Evolutionary conservation across 2,329 filamentous ascomycete genomes (phyloP).

Genomic region (Pseudogymnoascus sp.): DNA sequence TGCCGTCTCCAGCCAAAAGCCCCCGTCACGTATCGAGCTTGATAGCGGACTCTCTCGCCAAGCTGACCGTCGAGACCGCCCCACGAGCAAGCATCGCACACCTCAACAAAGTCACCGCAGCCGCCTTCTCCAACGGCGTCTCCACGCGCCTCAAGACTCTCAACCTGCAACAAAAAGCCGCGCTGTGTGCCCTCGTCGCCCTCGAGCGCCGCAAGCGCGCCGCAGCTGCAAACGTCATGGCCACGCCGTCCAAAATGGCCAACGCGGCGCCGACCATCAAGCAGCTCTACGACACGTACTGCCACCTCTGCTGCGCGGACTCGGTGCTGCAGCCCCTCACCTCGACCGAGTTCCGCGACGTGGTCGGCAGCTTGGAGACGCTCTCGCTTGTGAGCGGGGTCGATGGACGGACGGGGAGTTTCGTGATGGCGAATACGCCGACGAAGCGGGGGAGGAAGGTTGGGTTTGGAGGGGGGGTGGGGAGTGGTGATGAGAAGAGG

Average conservation of each 20-base stretch:
- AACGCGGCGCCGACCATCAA: conserved; percentile 73
- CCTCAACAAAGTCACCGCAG: conserved; percentile 82
- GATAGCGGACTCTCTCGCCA: conserved; percentile 34
- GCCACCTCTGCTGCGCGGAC: conserved; percentile 73
- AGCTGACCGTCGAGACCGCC: conserved; percentile 68
- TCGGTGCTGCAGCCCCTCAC: conserved; percentile 86
- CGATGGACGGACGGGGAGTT: conserved; percentile 63
- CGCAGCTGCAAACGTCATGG: conserved; percentile 36
- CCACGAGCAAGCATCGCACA: conserved; percentile 86
- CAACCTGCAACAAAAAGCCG: conserved; percentile 94
- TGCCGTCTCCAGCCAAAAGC: conserved; percentile 27
- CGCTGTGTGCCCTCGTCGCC: conserved; percentile 78
- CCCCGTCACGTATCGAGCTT: conserved; percentile 29
- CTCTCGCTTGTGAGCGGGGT: conserved; percentile 68
- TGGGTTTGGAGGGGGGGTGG: conserved; percentile 40
- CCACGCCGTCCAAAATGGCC: conserved; percentile 55
- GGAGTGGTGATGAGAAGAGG: conserved; percentile 63
- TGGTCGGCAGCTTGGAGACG: conserved; percentile 82
- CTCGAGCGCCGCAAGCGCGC: conserved; percentile 69
- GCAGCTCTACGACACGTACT: conserved; percentile 77
- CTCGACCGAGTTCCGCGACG: conserved; percentile 88
- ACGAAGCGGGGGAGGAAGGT: conserved; percentile 59
- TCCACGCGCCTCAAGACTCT: conserved; percentile 76
- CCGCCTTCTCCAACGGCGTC: conserved; percentile 84
- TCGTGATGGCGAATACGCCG: conserved; percentile 58